Evolutionary conservation across 768 basidiomycete species (phyloP), one percentile per base, ranked within the genome.

Genomic region (Pleurotus sapidus): DNA sequence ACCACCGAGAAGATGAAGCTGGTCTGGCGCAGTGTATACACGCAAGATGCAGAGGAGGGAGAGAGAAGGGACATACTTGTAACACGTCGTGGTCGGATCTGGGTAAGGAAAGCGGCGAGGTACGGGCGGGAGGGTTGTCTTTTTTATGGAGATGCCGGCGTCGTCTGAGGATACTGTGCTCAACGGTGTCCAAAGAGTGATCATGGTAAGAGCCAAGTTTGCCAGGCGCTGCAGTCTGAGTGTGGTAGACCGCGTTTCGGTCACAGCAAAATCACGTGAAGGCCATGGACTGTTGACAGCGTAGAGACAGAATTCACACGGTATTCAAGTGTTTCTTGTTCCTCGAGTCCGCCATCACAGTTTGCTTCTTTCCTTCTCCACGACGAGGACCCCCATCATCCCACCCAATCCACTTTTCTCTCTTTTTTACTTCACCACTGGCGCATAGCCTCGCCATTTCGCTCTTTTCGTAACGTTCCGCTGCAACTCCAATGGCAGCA

Each of bases 31-130:
- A 9, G 68, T 65, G 5, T 73, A 66, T 37, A 88, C 74, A 15
- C 60, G 65, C 48, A 65, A 68, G 15, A 89, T 63, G 62, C 84
- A 86, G 56, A 87, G 71, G 56, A 74, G 74, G 30, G 75, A 62
- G 43, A 90, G 78, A 3, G 86, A 78, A 0, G 85, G 86, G 42
- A 83, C 67, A 60, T 68, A 67, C 40, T 55, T 43, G 18, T 46
- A 42, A 55, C 56, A 54, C 27, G 20, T n/a, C 47, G 48, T 17
- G 38, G 45, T 6, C 40, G 14, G 47, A 12, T 56, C 50, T 20
- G 56, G 17, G 58, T 70, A 70, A 3, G 67, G 65, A 3, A 67
- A 68, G 3, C 61, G 66, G n/a, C 53, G 48, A 47, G 60, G 63
- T 5, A 63, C 62, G 3, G 64, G 59, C 5, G 64, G 40, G 8